Evolutionary conservation across 371 early-diverging fungal genomes (phyloP).

Genomic region (Mucor circinelloides): DNA sequence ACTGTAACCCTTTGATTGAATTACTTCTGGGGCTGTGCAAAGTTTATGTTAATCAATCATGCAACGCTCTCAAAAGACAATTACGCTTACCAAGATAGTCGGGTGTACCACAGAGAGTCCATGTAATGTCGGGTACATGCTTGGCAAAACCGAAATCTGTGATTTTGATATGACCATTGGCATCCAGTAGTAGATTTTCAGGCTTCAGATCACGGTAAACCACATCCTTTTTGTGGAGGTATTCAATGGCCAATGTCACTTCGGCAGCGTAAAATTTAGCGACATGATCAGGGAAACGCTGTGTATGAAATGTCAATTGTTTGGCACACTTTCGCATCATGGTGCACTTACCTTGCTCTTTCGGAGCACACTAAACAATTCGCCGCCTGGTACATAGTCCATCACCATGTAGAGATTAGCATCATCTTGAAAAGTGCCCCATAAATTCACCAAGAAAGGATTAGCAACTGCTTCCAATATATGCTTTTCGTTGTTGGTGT

Average conservation of each 20-base stretch:
- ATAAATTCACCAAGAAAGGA: conserved; percentile 95
- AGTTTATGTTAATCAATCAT: background rate
- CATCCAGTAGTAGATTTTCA: conserved; percentile 83
- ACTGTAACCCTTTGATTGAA: conserved; percentile 96
- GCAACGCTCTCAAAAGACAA: background rate
- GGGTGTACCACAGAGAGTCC: conserved; percentile 98
- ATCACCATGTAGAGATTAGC: conserved; percentile 84
- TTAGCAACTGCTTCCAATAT: conserved; percentile 87
- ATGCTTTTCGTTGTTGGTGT: conserved; percentile 93
- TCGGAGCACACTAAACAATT: conserved; percentile 88
- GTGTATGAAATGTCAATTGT: background rate
- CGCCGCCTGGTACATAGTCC: conserved; percentile 92
- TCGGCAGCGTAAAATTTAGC: conserved; percentile 75
- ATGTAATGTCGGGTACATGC: conserved; percentile 57
- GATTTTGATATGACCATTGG: conserved; percentile 89
- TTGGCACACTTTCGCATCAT: background rate
- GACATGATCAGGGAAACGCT: conserved; percentile 84
- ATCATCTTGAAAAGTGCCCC: conserved; percentile 84
- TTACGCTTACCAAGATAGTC: conserved; percentile 78
- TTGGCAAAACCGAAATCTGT: conserved; percentile 98
- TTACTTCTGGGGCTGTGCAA: conserved; percentile 91
- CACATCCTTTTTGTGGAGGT: conserved; percentile 81
- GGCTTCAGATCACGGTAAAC: conserved; percentile 91
- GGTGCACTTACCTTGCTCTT: conserved; percentile 39
- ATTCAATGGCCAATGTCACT: conserved; percentile 72